Evolutionary conservation across 108 stramenopile species (phyloP), one percentile per base, ranked within the genome.

Genomic region (Cyclotella cryptica): DNA sequence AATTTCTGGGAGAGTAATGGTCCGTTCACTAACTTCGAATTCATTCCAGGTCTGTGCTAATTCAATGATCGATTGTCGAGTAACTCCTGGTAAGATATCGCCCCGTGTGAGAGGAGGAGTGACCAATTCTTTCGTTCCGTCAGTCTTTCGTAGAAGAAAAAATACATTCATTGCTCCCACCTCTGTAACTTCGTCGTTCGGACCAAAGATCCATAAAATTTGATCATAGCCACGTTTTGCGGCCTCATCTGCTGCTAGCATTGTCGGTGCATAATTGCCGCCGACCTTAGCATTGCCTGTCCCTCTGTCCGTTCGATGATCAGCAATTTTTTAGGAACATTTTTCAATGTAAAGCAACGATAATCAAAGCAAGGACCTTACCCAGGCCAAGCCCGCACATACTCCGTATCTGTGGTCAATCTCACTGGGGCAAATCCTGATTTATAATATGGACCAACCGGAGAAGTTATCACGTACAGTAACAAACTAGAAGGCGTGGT

Each of bases 111-210:
- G 85, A 11, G 98, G 92, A n/a, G 97, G 88, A 0, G 98, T 99
- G 17, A 97, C 92, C 26, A 99, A 84, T 73, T 97, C 97, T 19
- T 77, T 68, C 1, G 76, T 76, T 8, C 71, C 79, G n/a, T 88
- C 84, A 57, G 84, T 75, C 55, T 94, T 94, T 19, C 81, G 72
- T 47, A 89, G 52, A 41, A 93, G 71, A 71, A 98, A 93, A 80
- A 99, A 98, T 27, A 99, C 85, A 85, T 99, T 99, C 98, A 99
- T 99, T 7, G 96, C 90, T 27, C 98, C 98, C 10, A 97, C 97
- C 78, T 99, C 98, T 2, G 98, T 98, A 11, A 98, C 81, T 68
- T 88, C 80, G 68, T 96, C 84, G 44, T 94, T 73, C 9, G 96
- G 90, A 17, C 97, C 97, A 76, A 96, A 96, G 42, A 98, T 69